Evolutionary conservation across 768 basidiomycete genomes (phyloP).

Genomic region (Psilocybe azurescens): DNA sequence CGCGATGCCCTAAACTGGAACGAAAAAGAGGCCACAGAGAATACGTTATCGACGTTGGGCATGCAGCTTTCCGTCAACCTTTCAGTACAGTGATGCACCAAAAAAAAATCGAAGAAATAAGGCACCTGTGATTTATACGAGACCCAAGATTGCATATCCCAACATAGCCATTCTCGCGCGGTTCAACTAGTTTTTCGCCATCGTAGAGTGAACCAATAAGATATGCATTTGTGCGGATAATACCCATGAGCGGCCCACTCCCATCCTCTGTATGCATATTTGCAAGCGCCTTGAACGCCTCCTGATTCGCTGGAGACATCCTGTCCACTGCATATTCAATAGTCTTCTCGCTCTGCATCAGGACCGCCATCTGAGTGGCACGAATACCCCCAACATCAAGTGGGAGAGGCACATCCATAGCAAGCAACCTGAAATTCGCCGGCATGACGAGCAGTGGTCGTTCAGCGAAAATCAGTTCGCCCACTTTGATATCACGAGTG

Average conservation of each 20-base stretch:
- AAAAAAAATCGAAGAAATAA: slow-evolving; percentile 13
- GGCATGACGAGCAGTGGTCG: slow-evolving; percentile 40
- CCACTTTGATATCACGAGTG: slow-evolving; percentile 28
- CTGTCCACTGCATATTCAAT: slow-evolving; percentile 5
- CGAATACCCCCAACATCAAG: background rate
- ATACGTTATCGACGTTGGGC: slow-evolving; percentile 30
- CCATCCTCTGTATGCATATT: slow-evolving; percentile 38
- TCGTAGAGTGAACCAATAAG: slow-evolving; percentile 15
- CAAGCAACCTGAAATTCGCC: background rate
- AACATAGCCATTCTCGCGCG: background rate
- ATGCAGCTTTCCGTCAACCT: slow-evolving; percentile 28
- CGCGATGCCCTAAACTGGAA: slow-evolving; percentile 31
- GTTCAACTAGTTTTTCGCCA: background rate
- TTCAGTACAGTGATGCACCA: background rate
- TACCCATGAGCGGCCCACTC: slow-evolving; percentile 37
- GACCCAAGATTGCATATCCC: slow-evolving; percentile 10
- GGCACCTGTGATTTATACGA: slow-evolving; percentile 41
- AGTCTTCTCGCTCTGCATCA: background rate
- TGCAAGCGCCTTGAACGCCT: slow-evolving; percentile 34
- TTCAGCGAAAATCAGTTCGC: slow-evolving; percentile 41
- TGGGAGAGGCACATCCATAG: background rate
- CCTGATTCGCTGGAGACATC: slow-evolving; percentile 23
- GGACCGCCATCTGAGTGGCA: background rate
- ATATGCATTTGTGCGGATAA: slow-evolving; percentile 39
- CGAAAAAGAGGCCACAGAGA: slow-evolving; percentile 36